Evolutionary conservation across 371 early-diverging fungal genomes (phyloP), one percentile per base, ranked within the genome.

Genomic region (Mucor ambiguus): DNA sequence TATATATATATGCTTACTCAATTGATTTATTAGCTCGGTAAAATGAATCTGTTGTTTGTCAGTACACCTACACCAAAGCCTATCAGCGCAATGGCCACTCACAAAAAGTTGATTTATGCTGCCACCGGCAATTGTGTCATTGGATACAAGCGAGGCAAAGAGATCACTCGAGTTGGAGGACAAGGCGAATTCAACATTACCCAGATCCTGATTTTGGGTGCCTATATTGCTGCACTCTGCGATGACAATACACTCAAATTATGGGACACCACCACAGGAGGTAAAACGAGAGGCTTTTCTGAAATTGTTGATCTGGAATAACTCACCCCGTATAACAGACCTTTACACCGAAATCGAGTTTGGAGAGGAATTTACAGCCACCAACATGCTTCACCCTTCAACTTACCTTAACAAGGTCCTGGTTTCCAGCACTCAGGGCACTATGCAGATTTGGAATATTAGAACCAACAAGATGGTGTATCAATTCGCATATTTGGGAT

Each of bases 351-450:
- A 88, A 67, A 83, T 96, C 43, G 86, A 90, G 58, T 95, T 97
- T 77, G 91, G 86, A 61, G 78, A 82, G 10, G 71, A 78, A 6
- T 97, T 97, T 76, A 85, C 84, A 26, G 85, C 89, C 3, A 89
- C 93, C 4, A 67, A 85, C 0, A 77, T 96, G 44, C 76, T 96
- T 38, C 99, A 98, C 68, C 99, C 98, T 33, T 90, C 89, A 81
- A 96, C 98, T 0, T 98, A 97, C 80, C 80, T 98, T 44, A 97
- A 98, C 87, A 98, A 98, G 76, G 79, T 98, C 6, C 80, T 98
- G 18, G 76, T 97, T 16, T 95, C 88, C 26, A 92, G 93, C 69
- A 85, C 85, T 12, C 90, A 97, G 69, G 98, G 97, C 32, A 73
- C 84, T 0, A 86, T 97, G 90, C 93, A 94, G 79, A 82, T 98